Base-by-base conservation (phyloP, 768 basidiomycete species). In the Guyanaporus albipodus region DNA sequence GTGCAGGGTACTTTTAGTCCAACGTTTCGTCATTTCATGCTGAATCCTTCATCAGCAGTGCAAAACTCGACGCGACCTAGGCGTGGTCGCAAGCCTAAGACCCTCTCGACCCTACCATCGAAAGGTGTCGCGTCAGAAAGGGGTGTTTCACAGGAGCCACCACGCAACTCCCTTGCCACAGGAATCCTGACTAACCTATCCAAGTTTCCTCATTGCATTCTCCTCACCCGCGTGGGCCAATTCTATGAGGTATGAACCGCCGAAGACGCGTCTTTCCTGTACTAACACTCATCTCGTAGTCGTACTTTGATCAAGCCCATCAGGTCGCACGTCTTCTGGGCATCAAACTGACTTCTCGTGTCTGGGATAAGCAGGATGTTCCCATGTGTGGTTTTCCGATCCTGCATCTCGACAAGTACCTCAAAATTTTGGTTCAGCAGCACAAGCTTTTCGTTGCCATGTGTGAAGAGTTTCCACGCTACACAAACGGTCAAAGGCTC, bases 321-420 rank as follows among this genome's bases (percentile, higher is more conserved):
- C 82, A 87, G 49, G 82, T 97, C 6, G 74, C 91, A 4, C 74
- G 72, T 24, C 69, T 93, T 14, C 75, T 96, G 10, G 81, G 80
- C 55, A 92, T 95, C 67, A 94, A 91, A 57, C 71, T 93, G 19
- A 85, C 91, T 3, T 78, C 80, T 48, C 78, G 84, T 49, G 78
- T 78, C 57, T 90, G 87, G 88, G 78, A 78, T 50, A 81, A 78
- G 15, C 70, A 75, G 14, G 75, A 77, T 33, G 73, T 91, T 34
- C 74, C 78, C 9, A 95, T 97, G 85, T 89, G 89, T 59, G 94
- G 94, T 17, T 98, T 98, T 66, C 94, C 94, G 0, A 67, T 92
- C 21, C 63, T 77, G 52, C 87, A 94, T 53, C 76, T 95, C 31
- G 85, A 91, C 70, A 91, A 87, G 60, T 76, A 94, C 66, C 76